phyloP scores from a whole-genome alignment of 2,329 filamentous ascomycete genomes.

The Lanzia echinophila region DNA sequence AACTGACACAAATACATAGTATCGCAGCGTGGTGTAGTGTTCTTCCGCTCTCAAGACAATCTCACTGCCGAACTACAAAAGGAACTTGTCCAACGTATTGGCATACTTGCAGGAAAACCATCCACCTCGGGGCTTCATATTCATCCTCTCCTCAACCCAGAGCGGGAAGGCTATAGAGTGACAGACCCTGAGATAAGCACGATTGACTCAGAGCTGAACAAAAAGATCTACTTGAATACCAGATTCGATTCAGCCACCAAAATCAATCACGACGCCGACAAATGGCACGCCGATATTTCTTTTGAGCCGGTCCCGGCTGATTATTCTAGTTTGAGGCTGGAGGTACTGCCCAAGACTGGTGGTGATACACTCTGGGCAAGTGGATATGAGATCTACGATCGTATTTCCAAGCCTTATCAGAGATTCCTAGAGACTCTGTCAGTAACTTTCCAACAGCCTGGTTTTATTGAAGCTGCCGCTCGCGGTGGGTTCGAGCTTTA shows the following conservation, averaged over 20 bases:
- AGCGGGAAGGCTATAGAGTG: slow-evolving; percentile 38
- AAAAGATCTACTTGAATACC: slow-evolving; percentile 39
- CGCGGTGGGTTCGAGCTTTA: slow-evolving; percentile 41
- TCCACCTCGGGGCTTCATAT: slow-evolving; percentile 51
- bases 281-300: slow-evolving; percentile 56
- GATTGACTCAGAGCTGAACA: slow-evolving; percentile 50
- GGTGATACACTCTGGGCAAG: slow-evolving; percentile 60
- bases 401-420: slow-evolving; percentile 49
- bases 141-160: slow-evolving; percentile 50
- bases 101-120: slow-evolving; percentile 50
- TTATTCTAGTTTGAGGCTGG: slow-evolving; percentile 53
- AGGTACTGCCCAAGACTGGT: slow-evolving; percentile 48
- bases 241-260: not conserved
- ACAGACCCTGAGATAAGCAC: slow-evolving; percentile 55
- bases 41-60: slow-evolving; percentile 58
- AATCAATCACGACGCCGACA: too few species aligned
- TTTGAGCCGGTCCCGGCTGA: slow-evolving; percentile 59
- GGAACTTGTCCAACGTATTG: slow-evolving; percentile 52
- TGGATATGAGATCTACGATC: slow-evolving; percentile 61
- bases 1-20: slow-evolving; percentile 36
- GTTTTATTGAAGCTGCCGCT: slow-evolving; percentile 43
- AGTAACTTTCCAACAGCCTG: slow-evolving; percentile 44
- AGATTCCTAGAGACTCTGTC: slow-evolving; percentile 53
- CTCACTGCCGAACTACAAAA: slow-evolving; percentile 60
- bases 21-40: slow-evolving; percentile 62